Evolutionary conservation across 257 asterid genomes (phyloP), one percentile per base, ranked within the genome.

Genomic region (Nicotiana sylvestris): DNA sequence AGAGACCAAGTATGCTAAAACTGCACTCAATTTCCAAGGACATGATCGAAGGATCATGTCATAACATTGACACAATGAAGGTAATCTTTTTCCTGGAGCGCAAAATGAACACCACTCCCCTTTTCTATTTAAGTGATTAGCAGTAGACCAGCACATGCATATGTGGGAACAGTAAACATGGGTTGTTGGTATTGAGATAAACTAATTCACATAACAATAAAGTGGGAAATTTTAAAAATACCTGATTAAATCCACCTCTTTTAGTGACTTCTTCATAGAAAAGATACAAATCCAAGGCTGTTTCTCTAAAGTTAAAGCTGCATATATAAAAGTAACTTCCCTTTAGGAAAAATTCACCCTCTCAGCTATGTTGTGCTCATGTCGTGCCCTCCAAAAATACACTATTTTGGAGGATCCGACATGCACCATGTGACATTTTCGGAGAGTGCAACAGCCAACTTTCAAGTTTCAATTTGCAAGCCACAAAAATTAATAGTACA

Each of bases 231-330:
- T 43, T 2, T 0, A 1, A 43, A 5, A 21, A 0, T 83, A 93
- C 98, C 97, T 89, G 89, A 81, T 88, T 82, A 87, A 85, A 88
- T 39, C 98, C 98, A 72, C 95, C 97, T 86, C 90, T 87, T 30
- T 81, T 81, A 49, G 82, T 87, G 85, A 93, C 98, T 88, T 91
- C 92, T 55, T 85, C 83, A 88, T 92, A 91, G 43, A 93, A 70
- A 66, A 81, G 68, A 87, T 90, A 85, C 92, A 93, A 88, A 82
- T 93, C 96, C 83, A 93, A 56, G 61, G 39, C 84, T 25, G 96
- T 55, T 64, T 90, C 90, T 55, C 90, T 89, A 46, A 92, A 85
- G 66, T 93, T 90, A 81, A 92, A 89, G 49, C 98, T 92, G 96
- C 89, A 86, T 35, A 9, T 13, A 79, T 15, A 27, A 78, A 39